Evolutionary conservation across 2,329 filamentous ascomycete genomes (phyloP).

Genomic region (Trichoderma semiorbis): DNA sequence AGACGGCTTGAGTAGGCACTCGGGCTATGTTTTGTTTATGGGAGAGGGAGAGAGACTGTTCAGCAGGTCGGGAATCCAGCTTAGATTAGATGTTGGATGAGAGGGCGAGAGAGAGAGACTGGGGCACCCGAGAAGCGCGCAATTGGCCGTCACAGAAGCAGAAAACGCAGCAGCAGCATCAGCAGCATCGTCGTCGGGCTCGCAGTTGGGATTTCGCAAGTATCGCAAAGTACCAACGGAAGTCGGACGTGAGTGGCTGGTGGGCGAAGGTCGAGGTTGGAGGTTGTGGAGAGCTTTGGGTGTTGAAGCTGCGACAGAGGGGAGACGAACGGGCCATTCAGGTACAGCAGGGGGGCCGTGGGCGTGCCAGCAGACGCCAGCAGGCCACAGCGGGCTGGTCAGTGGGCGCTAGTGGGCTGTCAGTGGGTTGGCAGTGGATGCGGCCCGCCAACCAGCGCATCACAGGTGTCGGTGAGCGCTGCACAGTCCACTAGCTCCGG

Average conservation of each 20-base stretch:
- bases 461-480: slow-evolving; percentile 19
- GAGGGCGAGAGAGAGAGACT: neutral
- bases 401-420: slow-evolving; percentile 6
- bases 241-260: slow-evolving; percentile 12
- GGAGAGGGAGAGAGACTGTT: neutral
- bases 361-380: neutral
- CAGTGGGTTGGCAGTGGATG: neutral
- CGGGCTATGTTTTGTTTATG: neutral
- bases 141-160: neutral
- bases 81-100: neutral
- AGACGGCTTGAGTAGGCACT: neutral
- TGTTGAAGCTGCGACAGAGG: neutral
- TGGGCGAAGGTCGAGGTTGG: slow-evolving; percentile 8
- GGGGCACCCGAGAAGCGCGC: neutral
- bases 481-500: slow-evolving; percentile 14
- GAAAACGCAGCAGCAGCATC: neutral
- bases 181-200: slow-evolving; percentile 9
- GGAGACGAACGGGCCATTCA: neutral
- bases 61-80: neutral
- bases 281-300: neutral
- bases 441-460: slow-evolving; percentile 18
- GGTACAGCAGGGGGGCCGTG: neutral
- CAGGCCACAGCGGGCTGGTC: neutral
- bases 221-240: neutral
- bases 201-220: slow-evolving; percentile 4